Base-by-base conservation (phyloP, 2,329 filamentous ascomycete genomes). In the Colletotrichum tropicicola region DNA sequence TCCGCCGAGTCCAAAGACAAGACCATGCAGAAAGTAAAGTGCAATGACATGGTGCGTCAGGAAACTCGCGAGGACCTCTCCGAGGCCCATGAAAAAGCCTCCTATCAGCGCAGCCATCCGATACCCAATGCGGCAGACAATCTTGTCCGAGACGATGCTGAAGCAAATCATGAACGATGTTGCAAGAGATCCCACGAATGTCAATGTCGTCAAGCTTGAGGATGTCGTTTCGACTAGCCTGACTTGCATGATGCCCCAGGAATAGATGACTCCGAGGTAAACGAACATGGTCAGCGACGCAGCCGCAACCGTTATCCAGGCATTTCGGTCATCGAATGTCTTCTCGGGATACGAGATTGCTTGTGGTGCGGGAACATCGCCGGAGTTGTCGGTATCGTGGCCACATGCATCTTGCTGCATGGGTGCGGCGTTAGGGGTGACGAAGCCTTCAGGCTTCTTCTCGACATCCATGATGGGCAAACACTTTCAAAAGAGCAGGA, bases 201-300 rank as follows among this genome's bases (percentile, higher is more conserved):
- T 74, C 43, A 74, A 59, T 2, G 71, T 69, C 3, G 71, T 71
- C 12, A 73, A 51, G 4, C 70, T 68, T 17, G 70, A 68, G 25
- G 49, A 58, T 1, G 65, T 68, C 10, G 70, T 67, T n/a, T 59
- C 63, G 6, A 72, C 69, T 8, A 73, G 63, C 21, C 68, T 54
- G 13, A 70, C 69, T 27, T 74, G 72, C 59, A 73, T 43, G 21
- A 74, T 70, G 15, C 71, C 72, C 72, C 70, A 73, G 1, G 70
- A 72, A 60, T 74, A 73, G 49, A 74, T 68, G 39, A 72, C 70
- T 12, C 72, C 72, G 56, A 73, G 69, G 59, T 72, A 73, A n/a
- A 71, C 68, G 44, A 73, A 73, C 17, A 73, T 64, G 1, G 69
- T 69, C 48, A 65, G 57, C 0, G 72, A 68, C 0, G 72, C 67